Evolutionary conservation across 1,284 basidiomycete species (phyloP), one percentile per base, ranked within the genome.

Genomic region (Meira miltonrushii): DNA sequence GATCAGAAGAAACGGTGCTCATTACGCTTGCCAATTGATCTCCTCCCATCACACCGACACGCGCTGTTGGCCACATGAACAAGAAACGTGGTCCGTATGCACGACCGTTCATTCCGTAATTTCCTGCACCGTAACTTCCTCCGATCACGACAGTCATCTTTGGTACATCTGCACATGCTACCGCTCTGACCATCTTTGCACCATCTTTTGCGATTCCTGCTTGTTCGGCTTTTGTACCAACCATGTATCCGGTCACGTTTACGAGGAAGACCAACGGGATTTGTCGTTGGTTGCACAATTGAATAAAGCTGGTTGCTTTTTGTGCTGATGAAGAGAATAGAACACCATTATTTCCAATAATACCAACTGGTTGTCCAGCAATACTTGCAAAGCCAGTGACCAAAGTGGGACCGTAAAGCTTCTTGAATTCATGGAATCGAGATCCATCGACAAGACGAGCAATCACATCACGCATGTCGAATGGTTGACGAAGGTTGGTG

Each of bases 11-110:
- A 13, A 96, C 91, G 1, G 85, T 85, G 28, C 87, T 82, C 92
- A 96, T 96, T 54, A 96, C 92, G 74, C 88, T 86, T 10, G 88
- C 89, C 21, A 96, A 84, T 77, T 95, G 92, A 46, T 87, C 89
- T 1, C 89, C 89, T 46, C 93, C 92, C 93, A 96, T 96, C 47
- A 96, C 92, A n/a, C 88, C 89, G 2, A 95, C 88, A 78, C 89
- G 92, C 33, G 92, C 90, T 69, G 93, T 94, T 60, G 92, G 92
- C 92, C 93, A 96, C 90, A 92, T 93, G 89, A 90, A 96, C 56
- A 96, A 80, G 83, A 96, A 95, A 61, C 92, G 84, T 2, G 92
- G 92, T 10, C 89, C 90, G 79, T 94, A 94, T 85, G 92, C 67
- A 38, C 60, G 62, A 33, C 66, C 64, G 37, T 59, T 65, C 60